Conservation (phyloP, 73 alveolate species). For the Paramecium primaurelia region DNA sequence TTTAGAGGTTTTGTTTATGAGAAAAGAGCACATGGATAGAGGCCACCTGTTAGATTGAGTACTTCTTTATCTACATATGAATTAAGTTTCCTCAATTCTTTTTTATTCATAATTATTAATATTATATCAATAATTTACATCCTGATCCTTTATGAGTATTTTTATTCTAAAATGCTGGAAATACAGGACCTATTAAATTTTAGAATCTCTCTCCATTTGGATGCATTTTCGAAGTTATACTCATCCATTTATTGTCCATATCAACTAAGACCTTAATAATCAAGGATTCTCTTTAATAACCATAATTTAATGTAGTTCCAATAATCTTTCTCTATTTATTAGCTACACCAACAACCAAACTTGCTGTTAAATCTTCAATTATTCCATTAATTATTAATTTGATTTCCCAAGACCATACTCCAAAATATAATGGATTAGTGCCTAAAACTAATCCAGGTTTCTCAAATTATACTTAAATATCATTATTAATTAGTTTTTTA, state of each 20-base stretch:
- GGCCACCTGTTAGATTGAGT: constrained; percentile 49
- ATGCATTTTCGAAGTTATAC: not conserved
- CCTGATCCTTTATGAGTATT: not conserved
- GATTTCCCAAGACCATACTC: not conserved
- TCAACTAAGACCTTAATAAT: not conserved
- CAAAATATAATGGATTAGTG: not conserved
- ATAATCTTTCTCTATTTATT: constrained; percentile 3
- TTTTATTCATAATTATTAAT: constrained; percentile 1
- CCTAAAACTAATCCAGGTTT: constrained; percentile 42
- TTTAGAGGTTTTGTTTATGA: not conserved
- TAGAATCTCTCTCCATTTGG: constrained; percentile 3
- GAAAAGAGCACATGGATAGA: constrained; percentile 25
- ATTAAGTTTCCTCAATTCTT: constrained; percentile 10
- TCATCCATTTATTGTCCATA: constrained; percentile 17
- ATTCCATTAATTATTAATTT: not conserved
- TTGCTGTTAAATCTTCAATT: constrained; percentile 24
- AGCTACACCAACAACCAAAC: constrained; percentile 28
- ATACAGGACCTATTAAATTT: not conserved
- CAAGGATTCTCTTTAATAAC: constrained; percentile 13
- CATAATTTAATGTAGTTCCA: constrained; percentile 23
- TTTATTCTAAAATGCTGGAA: constrained; percentile 37
- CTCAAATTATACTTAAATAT: constrained; percentile 1
- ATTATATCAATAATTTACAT: constrained; percentile 9
- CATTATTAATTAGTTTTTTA: not conserved
- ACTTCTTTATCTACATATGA: constrained; percentile 32